Evolutionary conservation across 2,329 filamentous ascomycete species (phyloP), one percentile per base, ranked within the genome.

Genomic region (Clarireedia homoeocarpa): DNA sequence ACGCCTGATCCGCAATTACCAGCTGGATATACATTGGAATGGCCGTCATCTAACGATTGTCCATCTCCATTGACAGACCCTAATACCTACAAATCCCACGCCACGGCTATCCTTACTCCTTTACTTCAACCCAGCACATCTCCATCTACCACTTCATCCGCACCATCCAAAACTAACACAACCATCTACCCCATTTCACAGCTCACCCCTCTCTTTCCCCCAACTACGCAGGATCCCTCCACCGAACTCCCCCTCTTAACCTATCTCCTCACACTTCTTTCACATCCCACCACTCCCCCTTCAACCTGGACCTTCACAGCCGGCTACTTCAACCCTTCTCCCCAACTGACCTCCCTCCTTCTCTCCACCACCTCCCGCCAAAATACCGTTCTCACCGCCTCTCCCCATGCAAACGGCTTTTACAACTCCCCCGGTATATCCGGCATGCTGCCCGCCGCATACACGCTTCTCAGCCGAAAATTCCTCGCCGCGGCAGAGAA

Each of bases 281-380:
- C 85, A 0, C 73, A 71, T 0, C 79, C 86, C 0, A 73, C 78
- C 5, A 88, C 89, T 65, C 74, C 77, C 9, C 79, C 82, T 36
- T 88, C 88, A 0, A 86, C 83, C 14, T 99, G 94, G 94, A 94
- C 90, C 0, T 97, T 99, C 71, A 97, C 94, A 0, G 94, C 94
- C 0, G 94, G 94, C 52, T 99, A 99, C 74, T 99, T 99, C 75
- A 99, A 99, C 74, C 95, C 95, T 55, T 91, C 91, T 6, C 87
- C 91, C 0, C 84, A 85, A 4, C 81, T 97, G 20, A 91, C 89
- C 2, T 81, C 85, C 40, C 80, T 96, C 0, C 77, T 99, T 0
- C 83, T 99, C 34, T 77, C 79, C 6, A 91, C 89, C 0, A 80
- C 84, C 20, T 57, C 55, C 5, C 26, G 26, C 10, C 24, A 44